A percentile compares a stretch with the other conserved stretches of the same genome.
Evolutionary conservation across 164 flowering plant genomes (phyloP).

Genomic region (Piper betle): DNA sequence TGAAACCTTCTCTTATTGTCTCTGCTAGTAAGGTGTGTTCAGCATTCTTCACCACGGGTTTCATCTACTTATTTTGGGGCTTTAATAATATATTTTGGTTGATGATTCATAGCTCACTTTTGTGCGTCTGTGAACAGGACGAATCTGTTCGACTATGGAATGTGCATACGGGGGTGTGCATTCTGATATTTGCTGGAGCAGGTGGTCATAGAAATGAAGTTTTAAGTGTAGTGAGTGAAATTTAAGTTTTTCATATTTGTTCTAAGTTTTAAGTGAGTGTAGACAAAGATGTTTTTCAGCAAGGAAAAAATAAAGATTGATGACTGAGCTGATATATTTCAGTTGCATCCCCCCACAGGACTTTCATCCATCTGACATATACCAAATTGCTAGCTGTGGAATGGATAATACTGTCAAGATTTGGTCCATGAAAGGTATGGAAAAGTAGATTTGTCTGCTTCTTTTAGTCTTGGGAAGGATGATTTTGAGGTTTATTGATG

Average conservation of each 20-base stretch:
- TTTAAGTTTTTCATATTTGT: background rate
- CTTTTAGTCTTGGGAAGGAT: too few relatives aligned
- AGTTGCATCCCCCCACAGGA: slow-evolving; percentile 35
- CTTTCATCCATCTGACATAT: slow-evolving; percentile 93
- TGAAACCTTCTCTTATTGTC: slow-evolving; percentile 78
- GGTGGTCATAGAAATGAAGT: slow-evolving; percentile 99
- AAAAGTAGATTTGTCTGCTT: too few relatives aligned
- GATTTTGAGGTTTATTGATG: too few relatives aligned
- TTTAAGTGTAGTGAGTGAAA: slow-evolving; percentile 67
- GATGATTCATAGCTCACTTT: background rate
- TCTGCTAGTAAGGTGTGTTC: slow-evolving; percentile 86
- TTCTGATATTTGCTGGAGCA: slow-evolving; percentile 95
- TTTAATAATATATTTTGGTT: background rate
- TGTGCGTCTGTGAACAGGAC: slow-evolving; percentile 41
- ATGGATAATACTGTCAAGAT: slow-evolving; percentile 99
- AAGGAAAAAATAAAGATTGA: background rate
- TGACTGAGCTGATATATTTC: background rate
- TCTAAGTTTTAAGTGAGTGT: background rate
- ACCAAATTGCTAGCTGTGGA: slow-evolving; percentile 95
- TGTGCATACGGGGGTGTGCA: slow-evolving; percentile 89
- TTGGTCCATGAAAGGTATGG: slow-evolving; percentile 96
- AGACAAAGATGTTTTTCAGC: too few relatives aligned
- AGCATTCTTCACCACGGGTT: background rate
- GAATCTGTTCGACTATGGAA: slow-evolving; percentile 98
- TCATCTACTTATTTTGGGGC: background rate